Percentiles rank a stretch among this genome's conserved stretches.
phyloP scores from a whole-genome alignment of 805 yeast genomes.

The Komagataella pseudopastoris region DNA sequence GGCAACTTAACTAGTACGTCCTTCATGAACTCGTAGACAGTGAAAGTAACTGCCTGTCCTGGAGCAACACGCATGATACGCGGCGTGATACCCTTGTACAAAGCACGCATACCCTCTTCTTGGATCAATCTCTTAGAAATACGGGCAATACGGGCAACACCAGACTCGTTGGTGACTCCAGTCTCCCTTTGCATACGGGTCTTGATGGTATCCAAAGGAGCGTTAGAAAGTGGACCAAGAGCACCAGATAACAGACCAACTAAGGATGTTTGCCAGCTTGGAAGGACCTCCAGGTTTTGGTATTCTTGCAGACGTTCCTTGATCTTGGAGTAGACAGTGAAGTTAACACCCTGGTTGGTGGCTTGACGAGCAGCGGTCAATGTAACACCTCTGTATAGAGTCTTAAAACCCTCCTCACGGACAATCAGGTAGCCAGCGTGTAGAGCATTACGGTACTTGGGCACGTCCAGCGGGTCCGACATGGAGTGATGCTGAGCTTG shows the following conservation, averaged over 20 bases:
- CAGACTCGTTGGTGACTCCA: slow-evolving; percentile 47
- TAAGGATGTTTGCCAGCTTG: slow-evolving; percentile 87
- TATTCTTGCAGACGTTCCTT: slow-evolving; percentile 55
- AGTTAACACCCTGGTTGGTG: slow-evolving; percentile 95
- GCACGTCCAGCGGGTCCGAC: slow-evolving; percentile 68
- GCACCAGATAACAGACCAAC: slow-evolving; percentile 94
- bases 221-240: slow-evolving; percentile 93
- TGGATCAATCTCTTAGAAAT: slow-evolving; percentile 71
- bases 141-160: slow-evolving; percentile 64
- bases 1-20: slow-evolving; percentile 35
- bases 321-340: slow-evolving; percentile 84
- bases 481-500: slow-evolving; percentile 92
- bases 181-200: slow-evolving; percentile 92
- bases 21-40: slow-evolving; percentile 86
- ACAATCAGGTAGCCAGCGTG: slow-evolving; percentile 79
- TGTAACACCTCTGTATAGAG: slow-evolving; percentile 88
- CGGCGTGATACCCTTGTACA: slow-evolving; percentile 96
- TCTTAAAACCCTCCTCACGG: slow-evolving; percentile 81
- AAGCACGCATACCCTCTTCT: slow-evolving; percentile 81
- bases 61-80: slow-evolving; percentile 99
- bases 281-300: slow-evolving; percentile 46
- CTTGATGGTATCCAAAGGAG: slow-evolving; percentile 94
- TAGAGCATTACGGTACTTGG: slow-evolving; percentile 85
- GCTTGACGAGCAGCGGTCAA: slow-evolving; percentile 97
- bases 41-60: slow-evolving; percentile 97